Base-by-base conservation (phyloP, 2,329 filamentous ascomycete species). In the Ophiocordyceps sinensis region DNA sequence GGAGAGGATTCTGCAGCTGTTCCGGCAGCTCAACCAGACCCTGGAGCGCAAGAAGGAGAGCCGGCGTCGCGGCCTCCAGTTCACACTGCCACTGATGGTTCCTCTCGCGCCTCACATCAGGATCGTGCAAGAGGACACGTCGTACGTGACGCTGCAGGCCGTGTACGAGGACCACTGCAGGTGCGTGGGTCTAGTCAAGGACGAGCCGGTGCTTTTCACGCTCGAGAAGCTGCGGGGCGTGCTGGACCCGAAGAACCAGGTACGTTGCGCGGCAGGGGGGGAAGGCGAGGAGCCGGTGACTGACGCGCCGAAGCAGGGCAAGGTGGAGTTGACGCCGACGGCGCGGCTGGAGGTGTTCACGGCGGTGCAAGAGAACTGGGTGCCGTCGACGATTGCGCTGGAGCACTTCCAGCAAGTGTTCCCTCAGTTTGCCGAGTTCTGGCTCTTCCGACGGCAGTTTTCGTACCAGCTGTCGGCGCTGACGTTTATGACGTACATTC, bases 401-500 rank as follows among this genome's bases (percentile, higher is more conserved):
- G 79, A 94, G 49, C 95, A 89, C 66, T 95, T 95, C 75, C 84
- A 88, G 56, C 70, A 74, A 49, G 84, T 79, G 5, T 96, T 91
- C 64, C 83, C 87, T 28, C 82, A 85, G 47, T 98, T 85, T 61
- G 77, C 84, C 37, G 88, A 95, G 53, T 95, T 96, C 70, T 98
- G 89, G 87, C 75, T 98, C 43, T 99, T 99, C 85, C 84, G 91
- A 44, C 81, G 88, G 44, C 88, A 94, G 49, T 94, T 98, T 65
- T 84, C 86, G 19, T 95, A 96, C 67, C 91, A 98, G 63, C 80
- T 94, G 46, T 89, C 91, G 17, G 79, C 88, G 2, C 73, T 96
- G 48, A 94, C 91, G 1, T 98, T 98, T 66, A 94, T 98, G 83
- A 96, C 91, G 4, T 98, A 96, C 58, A 82, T 95, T 44, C 82